These are phyloP conservation scores for Hypomontagnella submonticulosa DNA, from an alignment of 495 filamentous ascomycete species.

Conservation along the genomic window DNA sequence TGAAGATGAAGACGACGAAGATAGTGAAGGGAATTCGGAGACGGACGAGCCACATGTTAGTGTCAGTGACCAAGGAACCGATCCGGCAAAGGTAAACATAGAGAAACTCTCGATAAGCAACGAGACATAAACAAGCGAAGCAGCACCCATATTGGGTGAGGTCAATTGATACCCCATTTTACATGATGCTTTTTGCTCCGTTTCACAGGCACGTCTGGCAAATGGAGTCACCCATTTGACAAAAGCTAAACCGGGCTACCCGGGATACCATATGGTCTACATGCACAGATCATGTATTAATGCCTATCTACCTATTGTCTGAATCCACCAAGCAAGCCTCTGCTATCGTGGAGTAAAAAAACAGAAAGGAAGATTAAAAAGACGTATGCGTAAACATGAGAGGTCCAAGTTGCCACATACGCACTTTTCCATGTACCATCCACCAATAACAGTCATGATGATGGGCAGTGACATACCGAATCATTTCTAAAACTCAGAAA, in stretches of 20 bases:
- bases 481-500: conserved; percentile 38
- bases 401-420: conserved; percentile 26
- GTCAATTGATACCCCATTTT: conserved; percentile 36
- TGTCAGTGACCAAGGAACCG: conserved; percentile 7
- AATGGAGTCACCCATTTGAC: neutral
- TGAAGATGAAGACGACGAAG: conserved; percentile 37
- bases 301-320: conserved; percentile 36
- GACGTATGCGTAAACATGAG: conserved; percentile 44
- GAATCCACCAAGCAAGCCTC: conserved; percentile 40
- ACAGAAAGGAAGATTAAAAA: conserved; percentile 33
- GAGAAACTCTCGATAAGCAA: conserved; percentile 30
- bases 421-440: conserved; percentile 37
- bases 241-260: neutral
- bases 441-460: conserved; percentile 36
- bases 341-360: conserved; percentile 25
- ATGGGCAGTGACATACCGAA: conserved; percentile 41
- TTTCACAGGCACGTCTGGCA: no score
- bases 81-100: conserved; percentile 23
- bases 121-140: conserved; percentile 26
- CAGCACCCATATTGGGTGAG: neutral
- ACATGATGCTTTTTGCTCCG: neutral
- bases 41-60: conserved; percentile 23
- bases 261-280: neutral
- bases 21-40: conserved; percentile 21
- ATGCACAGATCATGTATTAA: conserved; percentile 41